phyloP scores from a whole-genome alignment of 805 yeast species.

The Debaryomyces castellii region DNA sequence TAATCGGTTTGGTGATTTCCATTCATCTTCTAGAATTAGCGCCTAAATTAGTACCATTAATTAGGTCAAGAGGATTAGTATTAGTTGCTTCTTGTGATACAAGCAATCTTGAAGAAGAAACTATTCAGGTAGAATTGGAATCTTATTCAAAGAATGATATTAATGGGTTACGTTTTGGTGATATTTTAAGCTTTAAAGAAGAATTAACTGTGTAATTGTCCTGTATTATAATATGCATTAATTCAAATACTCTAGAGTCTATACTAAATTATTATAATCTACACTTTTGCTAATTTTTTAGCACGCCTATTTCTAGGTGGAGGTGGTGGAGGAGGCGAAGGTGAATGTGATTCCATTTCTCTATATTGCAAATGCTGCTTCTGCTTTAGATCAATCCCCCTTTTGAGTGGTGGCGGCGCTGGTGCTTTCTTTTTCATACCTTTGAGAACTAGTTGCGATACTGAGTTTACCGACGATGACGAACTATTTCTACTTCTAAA shows the following conservation, averaged over 20 bases:
- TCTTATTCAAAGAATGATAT: constrained; percentile 45
- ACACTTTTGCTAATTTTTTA: background rate
- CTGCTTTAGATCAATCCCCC: background rate
- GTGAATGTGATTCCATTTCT: background rate
- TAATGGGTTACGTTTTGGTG: constrained; percentile 67
- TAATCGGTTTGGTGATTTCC: constrained; percentile 81
- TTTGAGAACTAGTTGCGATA: constrained; percentile 22
- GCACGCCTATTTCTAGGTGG: constrained; percentile 29
- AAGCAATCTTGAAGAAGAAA: constrained; percentile 21
- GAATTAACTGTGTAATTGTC: constrained; percentile 30
- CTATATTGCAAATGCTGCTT: background rate
- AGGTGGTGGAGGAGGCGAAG: constrained; percentile 33
- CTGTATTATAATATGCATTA: too few species aligned
- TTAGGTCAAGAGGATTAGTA: constrained; percentile 78
- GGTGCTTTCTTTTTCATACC: constrained; percentile 37
- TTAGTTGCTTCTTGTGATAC: constrained; percentile 66
- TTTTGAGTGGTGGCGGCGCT: constrained; percentile 35
- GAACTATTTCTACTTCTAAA: constrained; percentile 6
- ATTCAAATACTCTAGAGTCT: too few species aligned
- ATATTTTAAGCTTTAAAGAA: constrained; percentile 68
- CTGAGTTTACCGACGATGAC: constrained; percentile 17
- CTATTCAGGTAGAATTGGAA: constrained; percentile 31
- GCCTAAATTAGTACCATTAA: constrained; percentile 71
- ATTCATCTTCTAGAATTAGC: constrained; percentile 67
- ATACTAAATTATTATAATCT: background rate